These are phyloP conservation scores for Claviceps pusilla DNA, from an alignment of 2,329 filamentous ascomycete genomes.

Conservation along the genomic window DNA sequence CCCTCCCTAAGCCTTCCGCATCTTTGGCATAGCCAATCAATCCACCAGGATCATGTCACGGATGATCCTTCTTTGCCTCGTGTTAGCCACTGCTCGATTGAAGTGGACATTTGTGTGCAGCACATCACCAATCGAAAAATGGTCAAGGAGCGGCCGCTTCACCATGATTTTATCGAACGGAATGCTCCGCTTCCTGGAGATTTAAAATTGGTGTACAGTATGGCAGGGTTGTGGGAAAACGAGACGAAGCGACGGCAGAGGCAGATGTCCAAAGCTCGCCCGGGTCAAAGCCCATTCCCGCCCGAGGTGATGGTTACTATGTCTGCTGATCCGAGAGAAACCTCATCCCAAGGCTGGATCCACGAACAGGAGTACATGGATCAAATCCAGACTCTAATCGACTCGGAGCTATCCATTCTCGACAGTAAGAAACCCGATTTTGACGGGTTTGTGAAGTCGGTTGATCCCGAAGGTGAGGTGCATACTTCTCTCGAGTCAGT, in stretches of 20 bases:
- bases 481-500: conserved; percentile 71
- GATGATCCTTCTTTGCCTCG: conserved; percentile 53
- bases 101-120: conserved; percentile 79
- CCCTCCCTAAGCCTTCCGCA: conserved; percentile 45
- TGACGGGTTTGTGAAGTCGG: conserved; percentile 45
- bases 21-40: conserved; percentile 66
- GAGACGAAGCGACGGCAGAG: conserved; percentile 67
- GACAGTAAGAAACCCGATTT: conserved; percentile 35
- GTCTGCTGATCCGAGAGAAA: conserved; percentile 65
- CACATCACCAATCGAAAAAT: conserved; percentile 71
- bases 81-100: conserved; percentile 74
- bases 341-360: conserved; percentile 69
- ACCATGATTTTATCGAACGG: conserved; percentile 75
- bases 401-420: conserved; percentile 41
- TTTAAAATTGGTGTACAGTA: conserved; percentile 78
- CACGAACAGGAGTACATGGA: conserved; percentile 73
- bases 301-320: conserved; percentile 73
- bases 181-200: conserved; percentile 46
- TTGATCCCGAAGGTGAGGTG: conserved; percentile 41
- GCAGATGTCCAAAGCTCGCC: conserved; percentile 48
- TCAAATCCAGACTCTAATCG: conserved; percentile 47
- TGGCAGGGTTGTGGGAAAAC: conserved; percentile 86
- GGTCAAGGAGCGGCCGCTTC: conserved; percentile 62
- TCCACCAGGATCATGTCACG: conserved; percentile 33
- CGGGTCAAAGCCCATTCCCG: conserved; percentile 62